These are phyloP conservation scores for Candolleomyces aberdarensis DNA, from an alignment of 768 basidiomycete species.

Conservation along the genomic window DNA sequence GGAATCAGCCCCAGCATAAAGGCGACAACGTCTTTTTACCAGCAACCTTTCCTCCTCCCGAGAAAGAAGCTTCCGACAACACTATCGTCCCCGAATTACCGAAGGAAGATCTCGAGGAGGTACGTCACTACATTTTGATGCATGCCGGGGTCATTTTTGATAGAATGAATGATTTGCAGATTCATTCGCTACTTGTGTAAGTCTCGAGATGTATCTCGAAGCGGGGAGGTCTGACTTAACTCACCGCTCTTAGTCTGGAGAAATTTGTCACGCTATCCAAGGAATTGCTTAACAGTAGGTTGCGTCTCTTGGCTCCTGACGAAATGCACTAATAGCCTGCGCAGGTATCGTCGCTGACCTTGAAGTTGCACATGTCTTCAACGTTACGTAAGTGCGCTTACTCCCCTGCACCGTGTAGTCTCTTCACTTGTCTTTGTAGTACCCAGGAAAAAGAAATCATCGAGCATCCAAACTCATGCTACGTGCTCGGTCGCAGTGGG, in stretches of 20 bases:
- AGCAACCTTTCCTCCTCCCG: slow-evolving; percentile 42
- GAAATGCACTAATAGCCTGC: neutral
- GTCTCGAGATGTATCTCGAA: slow-evolving; percentile 14
- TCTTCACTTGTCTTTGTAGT: neutral
- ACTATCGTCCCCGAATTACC: slow-evolving; percentile 28
- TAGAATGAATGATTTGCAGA: slow-evolving; percentile 24
- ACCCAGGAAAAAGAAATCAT: slow-evolving; percentile 8
- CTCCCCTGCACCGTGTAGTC: neutral
- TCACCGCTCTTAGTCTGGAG: slow-evolving; percentile 30
- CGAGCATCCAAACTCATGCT: slow-evolving; percentile 9
- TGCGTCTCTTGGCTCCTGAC: neutral
- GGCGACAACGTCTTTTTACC: slow-evolving; percentile 42
- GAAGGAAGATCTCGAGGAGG: slow-evolving; percentile 47
- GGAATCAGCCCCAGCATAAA: slow-evolving; percentile 33
- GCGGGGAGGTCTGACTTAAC: neutral
- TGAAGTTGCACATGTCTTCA: slow-evolving; percentile 8
- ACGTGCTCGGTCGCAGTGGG: slow-evolving; percentile 7
- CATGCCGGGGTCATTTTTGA: neutral
- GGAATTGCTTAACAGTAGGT: slow-evolving; percentile 23
- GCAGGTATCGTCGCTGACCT: slow-evolving; percentile 6
- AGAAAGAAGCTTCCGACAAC: slow-evolving; percentile 18
- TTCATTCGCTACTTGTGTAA: slow-evolving; percentile 58
- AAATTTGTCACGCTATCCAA: slow-evolving; percentile 43
- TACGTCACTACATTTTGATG: slow-evolving; percentile 14
- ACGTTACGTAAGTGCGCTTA: neutral